These are phyloP conservation scores for Penicillium sp. DNA, from an alignment of 2,329 filamentous ascomycete species.

Conservation along the genomic window DNA sequence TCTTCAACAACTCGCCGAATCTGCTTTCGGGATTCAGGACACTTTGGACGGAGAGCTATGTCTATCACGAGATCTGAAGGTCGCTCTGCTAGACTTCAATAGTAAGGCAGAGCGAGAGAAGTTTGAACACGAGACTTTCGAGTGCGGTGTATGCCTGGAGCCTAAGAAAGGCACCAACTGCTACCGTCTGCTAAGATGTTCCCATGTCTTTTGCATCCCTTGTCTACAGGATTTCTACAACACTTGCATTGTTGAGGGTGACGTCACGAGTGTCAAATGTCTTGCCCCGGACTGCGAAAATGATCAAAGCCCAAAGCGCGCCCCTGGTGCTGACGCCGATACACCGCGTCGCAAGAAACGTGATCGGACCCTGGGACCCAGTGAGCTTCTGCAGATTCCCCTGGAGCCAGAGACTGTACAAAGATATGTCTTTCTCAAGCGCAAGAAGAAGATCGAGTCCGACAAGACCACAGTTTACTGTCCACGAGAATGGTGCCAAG, in stretches of 20 bases:
- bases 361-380: conserved; percentile 71
- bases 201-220: conserved; percentile 85
- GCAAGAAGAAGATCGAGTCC: conserved; percentile 87
- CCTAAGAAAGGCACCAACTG: conserved; percentile 84
- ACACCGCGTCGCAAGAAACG: conserved; percentile 53
- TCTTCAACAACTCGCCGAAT: conserved; percentile 58
- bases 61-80: conserved; percentile 55
- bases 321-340: conserved; percentile 26
- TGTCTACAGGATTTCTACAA: conserved; percentile 91
- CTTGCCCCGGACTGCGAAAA: conserved; percentile 75
- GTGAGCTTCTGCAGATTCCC: conserved; percentile 77
- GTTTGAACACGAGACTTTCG: conserved; percentile 81
- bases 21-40: conserved; percentile 51
- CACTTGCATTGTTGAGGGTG: conserved; percentile 79
- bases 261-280: conserved; percentile 76
- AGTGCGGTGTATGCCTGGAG: conserved; percentile 85
- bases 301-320: conserved; percentile 43
- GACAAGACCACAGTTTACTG: conserved; percentile 93
- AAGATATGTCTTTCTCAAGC: conserved; percentile 84
- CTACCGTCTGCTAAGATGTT: conserved; percentile 77
- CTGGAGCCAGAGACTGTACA: conserved; percentile 70
- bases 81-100: conserved; percentile 75
- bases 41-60: conserved; percentile 42
- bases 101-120: conserved; percentile 68
- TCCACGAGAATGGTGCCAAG: conserved; percentile 87